Percentiles rank a stretch among this genome's conserved stretches.
These are phyloP conservation scores for Fusarium papillatum DNA, from an alignment of 2,329 filamentous ascomycete species.

Conservation along the genomic window DNA sequence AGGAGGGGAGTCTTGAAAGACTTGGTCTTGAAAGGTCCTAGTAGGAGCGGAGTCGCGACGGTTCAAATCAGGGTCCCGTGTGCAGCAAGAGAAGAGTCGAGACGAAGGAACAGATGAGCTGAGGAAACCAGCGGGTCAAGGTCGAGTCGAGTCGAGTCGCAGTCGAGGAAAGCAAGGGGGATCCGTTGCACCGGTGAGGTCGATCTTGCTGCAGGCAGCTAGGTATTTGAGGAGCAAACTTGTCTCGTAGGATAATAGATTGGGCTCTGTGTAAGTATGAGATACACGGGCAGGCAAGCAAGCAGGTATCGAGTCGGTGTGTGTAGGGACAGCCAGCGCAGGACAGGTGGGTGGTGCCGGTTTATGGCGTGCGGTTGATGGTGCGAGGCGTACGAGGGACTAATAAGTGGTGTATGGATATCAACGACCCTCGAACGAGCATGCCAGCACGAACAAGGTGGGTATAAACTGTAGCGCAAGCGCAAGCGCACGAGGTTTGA, in stretches of 20 bases:
- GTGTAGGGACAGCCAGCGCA: conserved; percentile 20
- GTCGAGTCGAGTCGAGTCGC: conserved; percentile 9
- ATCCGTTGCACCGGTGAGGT: conserved; percentile 39
- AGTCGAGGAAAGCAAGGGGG: conserved; percentile 28
- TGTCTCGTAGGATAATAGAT: conserved; percentile 16
- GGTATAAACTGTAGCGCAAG: conserved; percentile 22
- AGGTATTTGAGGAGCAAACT: conserved; percentile 14
- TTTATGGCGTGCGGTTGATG: conserved; percentile 42
- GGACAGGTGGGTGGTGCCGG: conserved; percentile 36
- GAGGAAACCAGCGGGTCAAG: conserved; percentile 13
- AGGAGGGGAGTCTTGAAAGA: conserved; percentile 31
- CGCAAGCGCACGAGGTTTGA: conserved; percentile 15
- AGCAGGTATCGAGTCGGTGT: conserved; percentile 38
- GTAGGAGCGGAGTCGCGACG: conserved; percentile 31
- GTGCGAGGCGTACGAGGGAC: conserved; percentile 28
- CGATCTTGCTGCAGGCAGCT: conserved; percentile 37
- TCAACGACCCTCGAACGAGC: conserved; percentile 23
- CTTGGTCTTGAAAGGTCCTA: conserved; percentile 39
- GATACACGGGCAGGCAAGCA: conserved; percentile 22
- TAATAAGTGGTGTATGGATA: conserved; percentile 37
- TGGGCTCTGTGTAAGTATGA: conserved; percentile 26
- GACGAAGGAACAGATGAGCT: conserved; percentile 11
- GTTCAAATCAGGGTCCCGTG: conserved; percentile 27
- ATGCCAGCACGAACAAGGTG: conserved; percentile 25
- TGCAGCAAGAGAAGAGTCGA: neutral